These are phyloP conservation scores for Thermoascus crustaceus DNA, from an alignment of 2,329 filamentous ascomycete genomes.

Conservation along the genomic window DNA sequence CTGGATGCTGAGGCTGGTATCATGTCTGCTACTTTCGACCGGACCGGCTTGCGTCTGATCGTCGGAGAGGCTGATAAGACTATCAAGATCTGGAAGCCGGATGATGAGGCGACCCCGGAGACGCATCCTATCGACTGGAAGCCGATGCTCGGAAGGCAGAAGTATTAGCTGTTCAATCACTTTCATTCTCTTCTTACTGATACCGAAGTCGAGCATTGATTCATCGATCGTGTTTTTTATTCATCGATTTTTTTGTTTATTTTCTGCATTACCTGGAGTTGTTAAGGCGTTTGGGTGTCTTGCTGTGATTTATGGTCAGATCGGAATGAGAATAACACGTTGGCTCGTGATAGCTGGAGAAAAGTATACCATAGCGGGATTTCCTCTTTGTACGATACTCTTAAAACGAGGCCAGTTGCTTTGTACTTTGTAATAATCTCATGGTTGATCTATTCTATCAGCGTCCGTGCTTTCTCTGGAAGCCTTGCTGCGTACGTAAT, in stretches of 20 bases:
- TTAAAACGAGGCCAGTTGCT: too few species aligned
- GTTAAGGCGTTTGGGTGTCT: constrained; percentile 9
- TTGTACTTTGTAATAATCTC: too few species aligned
- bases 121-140: constrained; percentile 91
- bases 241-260: constrained; percentile 12
- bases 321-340: too few species aligned
- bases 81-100: constrained; percentile 96
- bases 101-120: constrained; percentile 83
- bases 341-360: too few species aligned
- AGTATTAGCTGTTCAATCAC: constrained; percentile 47
- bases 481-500: not conserved
- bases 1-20: constrained; percentile 90
- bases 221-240: too few species aligned
- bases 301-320: not conserved
- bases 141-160: constrained; percentile 67
- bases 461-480: too few species aligned
- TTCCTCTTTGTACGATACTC: too few species aligned
- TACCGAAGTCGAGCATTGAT: too few species aligned
- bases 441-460: too few species aligned
- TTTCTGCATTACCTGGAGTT: constrained; percentile 24
- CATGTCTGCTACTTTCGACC: constrained; percentile 89
- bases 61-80: constrained; percentile 96
- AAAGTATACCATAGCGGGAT: too few species aligned
- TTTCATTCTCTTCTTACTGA: constrained; percentile 4
- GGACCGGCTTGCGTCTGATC: constrained; percentile 79